phyloP scores from a whole-genome alignment of 345 rosid species.

The Hibiscus mutabilis region DNA sequence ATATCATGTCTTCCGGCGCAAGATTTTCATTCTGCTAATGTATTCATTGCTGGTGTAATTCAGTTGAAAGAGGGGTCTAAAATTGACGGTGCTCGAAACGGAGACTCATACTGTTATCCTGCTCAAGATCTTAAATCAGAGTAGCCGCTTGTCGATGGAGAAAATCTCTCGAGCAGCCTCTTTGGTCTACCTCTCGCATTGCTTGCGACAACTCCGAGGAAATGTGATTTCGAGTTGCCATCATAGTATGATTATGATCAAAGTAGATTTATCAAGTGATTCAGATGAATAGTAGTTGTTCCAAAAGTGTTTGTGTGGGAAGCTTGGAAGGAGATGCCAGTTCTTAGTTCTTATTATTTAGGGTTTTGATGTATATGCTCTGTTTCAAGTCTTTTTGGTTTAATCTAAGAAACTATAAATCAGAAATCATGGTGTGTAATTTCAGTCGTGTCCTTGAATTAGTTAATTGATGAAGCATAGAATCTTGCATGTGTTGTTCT shows the following conservation, averaged over 20 bases:
- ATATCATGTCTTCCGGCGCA: background rate
- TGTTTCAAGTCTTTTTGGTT: background rate
- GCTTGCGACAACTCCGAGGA: conserved; percentile 5
- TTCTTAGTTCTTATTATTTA: background rate
- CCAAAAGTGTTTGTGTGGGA: conserved; percentile 8
- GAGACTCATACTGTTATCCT: conserved; percentile 14
- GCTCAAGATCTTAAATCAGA: conserved; percentile 26
- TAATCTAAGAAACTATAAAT: background rate
- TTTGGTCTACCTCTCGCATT: background rate
- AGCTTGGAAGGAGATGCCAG: conserved; percentile 7
- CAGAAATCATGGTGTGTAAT: conserved; percentile 3
- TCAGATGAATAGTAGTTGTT: conserved; percentile 13
- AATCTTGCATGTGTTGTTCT: no score
- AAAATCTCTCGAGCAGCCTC: background rate
- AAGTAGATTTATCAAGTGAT: conserved; percentile 10
- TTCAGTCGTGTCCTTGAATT: no score
- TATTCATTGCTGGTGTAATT: conserved; percentile 2
- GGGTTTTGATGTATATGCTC: background rate
- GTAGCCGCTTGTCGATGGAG: conserved; percentile 15
- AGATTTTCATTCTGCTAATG: background rate
- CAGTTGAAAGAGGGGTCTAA: conserved; percentile 40
- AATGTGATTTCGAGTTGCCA: conserved; percentile 8
- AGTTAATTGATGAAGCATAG: no score
- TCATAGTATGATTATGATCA: conserved; percentile 9
- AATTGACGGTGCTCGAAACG: conserved; percentile 20